Conservation (phyloP, 768 basidiomycete species). For the Jaapia argillacea region DNA sequence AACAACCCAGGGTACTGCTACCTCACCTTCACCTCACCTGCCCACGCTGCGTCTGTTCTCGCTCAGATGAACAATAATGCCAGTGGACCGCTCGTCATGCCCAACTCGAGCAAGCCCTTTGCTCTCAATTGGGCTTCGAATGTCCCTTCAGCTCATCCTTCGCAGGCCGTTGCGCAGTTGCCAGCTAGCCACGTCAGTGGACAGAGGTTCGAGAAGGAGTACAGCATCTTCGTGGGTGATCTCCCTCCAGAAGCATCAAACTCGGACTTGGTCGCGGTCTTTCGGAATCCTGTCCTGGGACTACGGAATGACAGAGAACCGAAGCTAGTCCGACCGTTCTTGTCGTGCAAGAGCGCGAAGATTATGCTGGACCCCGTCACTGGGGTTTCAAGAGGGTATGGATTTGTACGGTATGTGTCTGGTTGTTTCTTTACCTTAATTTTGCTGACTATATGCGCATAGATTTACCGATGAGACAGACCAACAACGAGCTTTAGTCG, state of each 20-base stretch:
- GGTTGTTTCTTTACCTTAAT: constrained; percentile 2
- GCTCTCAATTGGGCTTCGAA: constrained; percentile 68
- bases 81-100: constrained; percentile 51
- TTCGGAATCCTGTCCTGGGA: constrained; percentile 82
- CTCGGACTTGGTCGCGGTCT: constrained; percentile 90
- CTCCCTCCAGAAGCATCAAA: constrained; percentile 89
- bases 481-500: constrained; percentile 81
- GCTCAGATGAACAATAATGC: constrained; percentile 46
- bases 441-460: constrained; percentile 9
- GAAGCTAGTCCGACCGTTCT: constrained; percentile 80
- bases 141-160: constrained; percentile 22
- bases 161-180: constrained; percentile 21
- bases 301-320: constrained; percentile 81
- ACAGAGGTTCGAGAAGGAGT: constrained; percentile 64
- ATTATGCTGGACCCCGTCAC: constrained; percentile 91
- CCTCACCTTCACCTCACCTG: constrained; percentile 70
- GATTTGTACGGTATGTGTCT: constrained; percentile 69
- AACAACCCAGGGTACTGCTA: constrained; percentile 88
- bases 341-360: constrained; percentile 91
- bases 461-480: constrained; percentile 86
- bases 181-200: too few species aligned
- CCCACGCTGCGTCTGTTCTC: constrained; percentile 62
- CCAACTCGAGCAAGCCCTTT: constrained; percentile 78
- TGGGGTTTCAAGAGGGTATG: constrained; percentile 84
- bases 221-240: constrained; percentile 92